Conservation (phyloP, 305 asterid species). For the Andrographis paniculata region DNA sequence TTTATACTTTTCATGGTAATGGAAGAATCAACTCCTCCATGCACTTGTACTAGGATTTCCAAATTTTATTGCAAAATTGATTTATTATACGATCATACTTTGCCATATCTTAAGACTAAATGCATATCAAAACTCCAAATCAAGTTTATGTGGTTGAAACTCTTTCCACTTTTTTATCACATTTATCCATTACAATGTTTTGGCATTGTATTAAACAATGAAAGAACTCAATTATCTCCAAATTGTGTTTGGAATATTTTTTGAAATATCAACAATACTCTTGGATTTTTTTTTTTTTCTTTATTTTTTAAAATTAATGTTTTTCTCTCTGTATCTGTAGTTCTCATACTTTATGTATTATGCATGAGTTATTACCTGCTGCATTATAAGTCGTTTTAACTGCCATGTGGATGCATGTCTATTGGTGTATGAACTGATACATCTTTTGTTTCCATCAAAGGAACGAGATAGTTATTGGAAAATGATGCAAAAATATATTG, state of each 20-base stretch:
- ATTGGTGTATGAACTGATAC: slow-evolving; percentile 20
- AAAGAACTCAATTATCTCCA: too few relatives aligned
- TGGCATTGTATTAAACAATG: too few relatives aligned
- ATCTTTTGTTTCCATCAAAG: slow-evolving; percentile 32
- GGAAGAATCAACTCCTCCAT: background rate
- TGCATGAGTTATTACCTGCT: slow-evolving; percentile 13
- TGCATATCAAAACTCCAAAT: background rate
- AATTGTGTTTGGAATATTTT: too few relatives aligned
- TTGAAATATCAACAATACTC: too few relatives aligned
- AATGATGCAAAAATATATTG: slow-evolving; percentile 78
- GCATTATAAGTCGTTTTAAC: slow-evolving; percentile 4
- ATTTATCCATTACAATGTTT: too few relatives aligned
- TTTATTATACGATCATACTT: too few relatives aligned
- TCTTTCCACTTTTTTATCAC: background rate
- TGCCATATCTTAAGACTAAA: background rate
- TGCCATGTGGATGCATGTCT: slow-evolving; percentile 1
- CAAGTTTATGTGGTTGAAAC: background rate
- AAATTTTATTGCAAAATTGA: background rate
- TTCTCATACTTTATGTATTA: too few relatives aligned
- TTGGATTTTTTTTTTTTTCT: background rate
- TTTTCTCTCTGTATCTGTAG: too few relatives aligned
- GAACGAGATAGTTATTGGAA: slow-evolving; percentile 76
- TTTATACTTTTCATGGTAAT: slow-evolving; percentile 4
- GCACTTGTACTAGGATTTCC: slow-evolving; percentile 5
- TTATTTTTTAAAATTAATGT: background rate